Evolutionary conservation across 208 protist species (phyloP), one percentile per base, ranked within the genome.

Genomic region (Trypanosoma melophagium): DNA sequence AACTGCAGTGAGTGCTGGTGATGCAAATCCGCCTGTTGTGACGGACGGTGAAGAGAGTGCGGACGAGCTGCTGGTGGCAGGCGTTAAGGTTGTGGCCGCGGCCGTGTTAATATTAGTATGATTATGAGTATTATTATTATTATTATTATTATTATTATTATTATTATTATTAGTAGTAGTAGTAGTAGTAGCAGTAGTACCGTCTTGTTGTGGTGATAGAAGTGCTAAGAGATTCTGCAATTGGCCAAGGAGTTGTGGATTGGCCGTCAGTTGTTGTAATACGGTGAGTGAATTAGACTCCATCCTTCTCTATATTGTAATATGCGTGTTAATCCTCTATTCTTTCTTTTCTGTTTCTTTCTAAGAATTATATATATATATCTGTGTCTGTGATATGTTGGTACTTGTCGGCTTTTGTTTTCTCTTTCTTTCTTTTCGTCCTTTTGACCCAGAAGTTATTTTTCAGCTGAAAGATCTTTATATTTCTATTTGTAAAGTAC

Each of bases 191-290:
- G n/a, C n/a, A n/a, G n/a, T n/a, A n/a, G 28, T 55, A 17, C 25
- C 67, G 38, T 51, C 47, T 22, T 58, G 54, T 24, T 28, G 10
- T 50, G 22, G 19, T 51, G 59, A 69, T 16, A 92, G 56, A 21
- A 87, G 49, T 3, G 82, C 65, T 9, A 92, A 72, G 24, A 92
- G 58, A 58, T 66, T 74, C 66, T 92, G 86, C 62, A 92, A 71
- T 47, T 87, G 79, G 21, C 62, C 70, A 47, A 92, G 54, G 54
- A 89, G 77, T 51, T 92, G 74, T 22, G 86, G 86, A 53, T 92
- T 86, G 9, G 71, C 68, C 3, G 81, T 66, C 13, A 92, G 75
- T 66, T 92, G 83, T 64, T 86, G 86, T 44, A 92, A 68, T 41
- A 92, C 67, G 63, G 79, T 63, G 40, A 89, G 55, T 8, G 75